Evolutionary conservation across 176 grass and related monocot genomes (phyloP), one percentile per base, ranked within the genome.

Genomic region (Carex parvula): DNA sequence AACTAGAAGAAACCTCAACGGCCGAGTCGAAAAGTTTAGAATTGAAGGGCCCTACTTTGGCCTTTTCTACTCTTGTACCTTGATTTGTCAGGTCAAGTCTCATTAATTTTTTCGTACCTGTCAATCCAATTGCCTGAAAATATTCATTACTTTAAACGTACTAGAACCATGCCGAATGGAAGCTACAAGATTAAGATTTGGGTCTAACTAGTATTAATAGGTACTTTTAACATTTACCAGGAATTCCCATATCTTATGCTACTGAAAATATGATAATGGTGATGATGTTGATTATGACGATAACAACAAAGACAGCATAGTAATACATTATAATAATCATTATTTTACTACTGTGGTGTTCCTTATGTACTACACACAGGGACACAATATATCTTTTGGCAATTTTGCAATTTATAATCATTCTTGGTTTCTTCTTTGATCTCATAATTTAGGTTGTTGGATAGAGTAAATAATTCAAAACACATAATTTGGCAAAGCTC

Each of bases 1-100:
- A 85, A 84, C 92, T 89, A 79, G 87, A 93, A 24, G 91, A 91
- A 92, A 98, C 83, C 53, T 89, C 85, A 58, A 98, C 88, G 61
- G 95, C 95, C 82, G 95, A 98, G 85, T 98, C 95, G 44, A 95
- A 98, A 79, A 98, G 56, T 84, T 89, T 98, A 41, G 95, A 95
- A 84, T 82, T 87, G 87, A 98, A 89, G 75, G 93, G 95, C 24
- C 95, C 92, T 78, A 98, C 93, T 86, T 91, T 98, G 60, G 95
- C 83, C 69, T 98, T 98, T 70, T 90, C 88, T 86, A 92, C 84
- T 62, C 71, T 87, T 73, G 91, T 91, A 87, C 89, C 88, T 79
- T 87, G 73, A 76, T 90, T 39, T 56, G 88, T 86, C 77, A 98
- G 93, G 84, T 98, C 92, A 80, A 98, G 80, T 82, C 88, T 95